Percentiles rank a stretch among this genome's conserved stretches.
Conservation (phyloP, 2,329 filamentous ascomycete genomes). For the Paracoccidioides lutzii region DNA sequence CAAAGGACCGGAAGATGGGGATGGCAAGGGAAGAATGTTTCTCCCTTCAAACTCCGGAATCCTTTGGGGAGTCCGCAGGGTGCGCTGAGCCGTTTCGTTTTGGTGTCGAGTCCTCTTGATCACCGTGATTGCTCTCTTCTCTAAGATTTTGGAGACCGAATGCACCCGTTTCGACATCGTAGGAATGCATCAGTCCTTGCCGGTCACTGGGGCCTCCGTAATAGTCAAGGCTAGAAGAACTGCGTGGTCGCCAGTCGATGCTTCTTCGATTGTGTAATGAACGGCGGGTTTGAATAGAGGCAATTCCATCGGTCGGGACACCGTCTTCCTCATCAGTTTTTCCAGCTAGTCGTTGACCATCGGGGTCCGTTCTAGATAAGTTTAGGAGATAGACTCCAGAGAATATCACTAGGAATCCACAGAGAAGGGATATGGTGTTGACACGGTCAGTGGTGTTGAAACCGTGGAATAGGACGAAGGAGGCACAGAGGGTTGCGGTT, state of each 20-base stretch:
- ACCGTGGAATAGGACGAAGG: conserved; percentile 88
- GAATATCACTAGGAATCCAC: conserved; percentile 89
- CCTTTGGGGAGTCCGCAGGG: not conserved
- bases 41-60: not conserved
- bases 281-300: conserved; percentile 74
- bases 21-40: not conserved
- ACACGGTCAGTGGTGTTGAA: conserved; percentile 91
- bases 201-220: conserved; percentile 50
- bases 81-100: conserved; percentile 4
- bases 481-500: conserved; percentile 82
- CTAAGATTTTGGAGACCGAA: conserved; percentile 69
- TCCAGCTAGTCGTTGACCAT: conserved; percentile 56
- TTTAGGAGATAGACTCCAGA: conserved; percentile 92
- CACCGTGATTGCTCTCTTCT: conserved; percentile 45
- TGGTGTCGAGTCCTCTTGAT: not conserved
- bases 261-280: conserved; percentile 86
- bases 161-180: conserved; percentile 68
- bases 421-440: conserved; percentile 83
- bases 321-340: conserved; percentile 53
- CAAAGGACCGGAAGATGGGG: not conserved
- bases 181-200: conserved; percentile 73
- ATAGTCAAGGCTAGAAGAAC: conserved; percentile 49
- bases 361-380: conserved; percentile 81
- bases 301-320: conserved; percentile 82
- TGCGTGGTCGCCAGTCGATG: conserved; percentile 42